A percentile compares a stretch with the other conserved stretches of the same genome.
Evolutionary conservation across 202 grass and related monocot genomes (phyloP).

Genomic region (Musa balbisiana): DNA sequence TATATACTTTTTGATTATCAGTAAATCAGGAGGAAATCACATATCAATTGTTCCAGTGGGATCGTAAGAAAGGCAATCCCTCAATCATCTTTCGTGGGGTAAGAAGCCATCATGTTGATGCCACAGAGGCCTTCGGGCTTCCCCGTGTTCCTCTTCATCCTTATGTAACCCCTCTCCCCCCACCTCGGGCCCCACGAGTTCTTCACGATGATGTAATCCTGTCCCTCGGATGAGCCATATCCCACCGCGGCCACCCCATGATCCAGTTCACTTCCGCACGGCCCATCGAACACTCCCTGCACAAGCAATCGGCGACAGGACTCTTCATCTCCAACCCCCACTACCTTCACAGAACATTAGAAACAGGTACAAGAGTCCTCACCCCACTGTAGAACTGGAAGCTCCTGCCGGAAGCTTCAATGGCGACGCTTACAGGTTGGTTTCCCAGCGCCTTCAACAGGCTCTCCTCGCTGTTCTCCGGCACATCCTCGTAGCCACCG

Average conservation of each 20-base stretch:
- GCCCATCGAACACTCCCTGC: neutral
- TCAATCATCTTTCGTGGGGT: neutral
- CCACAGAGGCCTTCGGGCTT: neutral
- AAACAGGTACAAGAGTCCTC: neutral
- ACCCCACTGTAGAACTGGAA: constrained; percentile 16
- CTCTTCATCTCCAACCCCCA: too few species aligned
- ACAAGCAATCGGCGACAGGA: neutral
- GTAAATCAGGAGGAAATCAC: neutral
- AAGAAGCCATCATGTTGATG: constrained; percentile 4
- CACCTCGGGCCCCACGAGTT: constrained; percentile 6
- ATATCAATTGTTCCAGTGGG: neutral
- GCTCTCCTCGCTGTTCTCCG: constrained; percentile 9
- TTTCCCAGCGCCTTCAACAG: neutral
- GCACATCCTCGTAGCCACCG: constrained; percentile 1
- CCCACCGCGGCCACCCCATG: constrained; percentile 7
- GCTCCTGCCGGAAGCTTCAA: neutral
- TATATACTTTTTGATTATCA: neutral
- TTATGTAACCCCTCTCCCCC: constrained; percentile 6
- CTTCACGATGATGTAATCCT: constrained; percentile 10
- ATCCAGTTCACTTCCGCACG: neutral
- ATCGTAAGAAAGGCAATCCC: neutral
- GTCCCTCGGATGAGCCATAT: neutral
- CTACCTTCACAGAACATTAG: neutral
- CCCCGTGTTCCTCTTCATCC: constrained; percentile 6
- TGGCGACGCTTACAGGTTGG: neutral